Evolutionary conservation across 2,329 filamentous ascomycete genomes (phyloP), one percentile per base, ranked within the genome.

Genomic region (Colletotrichum sp.): DNA sequence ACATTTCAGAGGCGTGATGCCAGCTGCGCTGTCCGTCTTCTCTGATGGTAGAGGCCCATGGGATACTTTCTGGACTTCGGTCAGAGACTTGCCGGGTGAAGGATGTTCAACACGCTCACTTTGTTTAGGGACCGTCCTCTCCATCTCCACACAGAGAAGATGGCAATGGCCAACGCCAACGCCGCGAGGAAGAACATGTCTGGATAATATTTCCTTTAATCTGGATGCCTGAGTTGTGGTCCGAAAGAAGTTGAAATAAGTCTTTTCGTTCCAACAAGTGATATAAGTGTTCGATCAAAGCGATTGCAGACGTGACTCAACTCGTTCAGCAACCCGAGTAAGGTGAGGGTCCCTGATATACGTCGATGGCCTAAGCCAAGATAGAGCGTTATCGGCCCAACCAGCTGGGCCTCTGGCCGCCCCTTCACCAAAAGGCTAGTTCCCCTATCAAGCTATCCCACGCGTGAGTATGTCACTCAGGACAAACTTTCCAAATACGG

Each of bases 1-100:
- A 6, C 81, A 78, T 0, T 76, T 52, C 2, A 84, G 74, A 0
- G 85, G 78, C 34, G 81, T 76, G 60, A 84, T 78, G 6, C 4
- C 6, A 15, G 10, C n/a, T 32, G 27, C 32, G 9, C 34, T 28
- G 8, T 74, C 16, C 12, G 27, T 16, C 43, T 75, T 70, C 32
- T 58, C 27, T n/a, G 52, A 15, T 3, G 8, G 5, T 4, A 7
- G 4, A 1, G 15, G 6, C 10, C 2, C 22, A 28, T 69, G 9
- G 52, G 65, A 25, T 4, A 4, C 16, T 10, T 25, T 12, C 10
- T 32, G 12, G 25, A 0, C 22, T 16, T 39, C 13, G 25, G 15
- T 64, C n/a, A 64, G 61, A 32, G 8, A 25, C 16, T 28, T 27
- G 22, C 5, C 5, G 4, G 7, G 1, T 1, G 10, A 9, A 7